Conservation (phyloP, 768 basidiomycete species). For the Chalciporus piperatus region DNA sequence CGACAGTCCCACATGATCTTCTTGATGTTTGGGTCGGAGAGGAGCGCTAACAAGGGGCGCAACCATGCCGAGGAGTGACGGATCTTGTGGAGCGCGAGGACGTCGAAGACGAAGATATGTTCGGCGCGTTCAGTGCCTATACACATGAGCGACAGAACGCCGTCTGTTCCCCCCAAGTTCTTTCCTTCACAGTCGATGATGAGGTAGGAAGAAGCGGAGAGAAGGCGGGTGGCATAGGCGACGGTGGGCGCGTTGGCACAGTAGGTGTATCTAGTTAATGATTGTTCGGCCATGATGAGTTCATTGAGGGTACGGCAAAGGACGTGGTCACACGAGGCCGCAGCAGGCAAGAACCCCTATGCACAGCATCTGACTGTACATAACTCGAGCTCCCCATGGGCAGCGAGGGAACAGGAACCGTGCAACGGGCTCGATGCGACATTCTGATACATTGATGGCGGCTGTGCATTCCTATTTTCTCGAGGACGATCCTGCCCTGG, state of each 20-base stretch:
- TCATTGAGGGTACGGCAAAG: slow-evolving; percentile 2
- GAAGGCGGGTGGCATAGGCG: slow-evolving; percentile 17
- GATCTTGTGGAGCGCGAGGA: slow-evolving; percentile 25
- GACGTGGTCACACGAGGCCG: slow-evolving; percentile 12
- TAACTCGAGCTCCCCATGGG: too few species aligned
- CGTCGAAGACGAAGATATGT: slow-evolving; percentile 37
- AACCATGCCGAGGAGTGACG: slow-evolving; percentile 19
- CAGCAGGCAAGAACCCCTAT: background rate
- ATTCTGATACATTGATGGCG: too few species aligned
- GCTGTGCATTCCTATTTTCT: too few species aligned
- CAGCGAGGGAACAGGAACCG: too few species aligned
- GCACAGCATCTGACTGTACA: background rate
- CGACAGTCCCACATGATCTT: slow-evolving; percentile 46
- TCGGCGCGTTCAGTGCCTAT: slow-evolving; percentile 32
- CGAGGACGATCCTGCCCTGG: too few species aligned
- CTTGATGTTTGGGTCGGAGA: slow-evolving; percentile 27
- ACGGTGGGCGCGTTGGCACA: slow-evolving; percentile 15
- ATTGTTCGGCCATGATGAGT: slow-evolving; percentile 13
- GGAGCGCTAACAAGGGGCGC: slow-evolving; percentile 24
- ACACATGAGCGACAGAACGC: slow-evolving; percentile 36
- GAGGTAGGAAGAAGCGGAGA: slow-evolving; percentile 23
- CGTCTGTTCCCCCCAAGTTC: slow-evolving; percentile 30
- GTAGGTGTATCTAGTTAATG: slow-evolving; percentile 18
- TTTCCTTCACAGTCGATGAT: slow-evolving; percentile 42
- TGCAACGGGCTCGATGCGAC: too few species aligned